Base-by-base conservation (phyloP, 1,139 yeast species). In the Blastobotrys proliferans region DNA sequence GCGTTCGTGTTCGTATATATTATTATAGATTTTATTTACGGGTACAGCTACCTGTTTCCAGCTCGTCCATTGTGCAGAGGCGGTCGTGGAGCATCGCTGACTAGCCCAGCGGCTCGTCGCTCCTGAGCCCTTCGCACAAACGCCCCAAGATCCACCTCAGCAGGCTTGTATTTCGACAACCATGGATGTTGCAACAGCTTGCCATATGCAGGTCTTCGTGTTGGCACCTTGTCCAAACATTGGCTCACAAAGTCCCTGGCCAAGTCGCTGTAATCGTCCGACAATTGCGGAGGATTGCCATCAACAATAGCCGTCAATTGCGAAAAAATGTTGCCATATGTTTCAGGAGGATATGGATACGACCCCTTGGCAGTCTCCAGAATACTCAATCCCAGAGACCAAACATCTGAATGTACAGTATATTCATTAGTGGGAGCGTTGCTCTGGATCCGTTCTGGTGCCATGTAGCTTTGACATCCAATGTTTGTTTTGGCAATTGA, bases 391-490 rank as follows among this genome's bases (percentile, higher is more conserved):
- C 98, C 99, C 35, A 92, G 67, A 0, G 97, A 87, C 98, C 99
- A 92, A 48, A 92, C 79, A 64, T 94, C 99, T 9, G 95, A 83
- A 61, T 92, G 97, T 10, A 88, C 96, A 1, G 97, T 82, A 64
- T 92, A 92, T 59, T 83, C 90, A 6, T 77, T 78, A 43, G 64
- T 67, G 11, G 65, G 61, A 40, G 63, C 66, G 28, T 64, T 55
- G 5, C 80, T 74, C 63, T 83, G 81, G 57, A 92, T 94, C 59
- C 99, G 76, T 63, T 92, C 99, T 1, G 99, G 99, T 0, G 98
- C 97, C 98, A 94, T 94, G 66, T 92, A 92, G 4, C 95, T 85
- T 66, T 92, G 98, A 64, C 98, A 94, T 5, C 99, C 99, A 55
- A 92, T 90, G 58, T 92, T 92, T 0, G 99, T 92, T 57, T 88